Base-by-base conservation (phyloP, 2,329 filamentous ascomycete species). In the Dothistroma pini region DNA sequence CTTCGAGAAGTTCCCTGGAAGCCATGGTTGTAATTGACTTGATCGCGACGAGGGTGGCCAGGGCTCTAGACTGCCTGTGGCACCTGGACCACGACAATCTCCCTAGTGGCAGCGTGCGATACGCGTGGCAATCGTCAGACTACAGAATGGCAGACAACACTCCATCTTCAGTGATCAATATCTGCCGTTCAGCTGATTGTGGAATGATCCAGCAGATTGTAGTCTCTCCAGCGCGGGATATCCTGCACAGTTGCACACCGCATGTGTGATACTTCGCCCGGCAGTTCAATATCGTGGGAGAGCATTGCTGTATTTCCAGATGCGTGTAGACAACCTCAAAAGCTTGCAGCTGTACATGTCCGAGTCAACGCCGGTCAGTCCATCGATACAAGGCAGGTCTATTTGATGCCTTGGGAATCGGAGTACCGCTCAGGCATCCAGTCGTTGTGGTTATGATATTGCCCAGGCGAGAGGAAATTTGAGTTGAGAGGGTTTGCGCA, bases 11-110 rank as follows among this genome's bases (percentile, higher is more conserved):
- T 21, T 3, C 25, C 34, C 51, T 53, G 14, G 31, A 53, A 32
- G 50, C 16, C 50, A 10, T 53, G 50, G 50, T 53, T 53, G 29
- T 53, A 35, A 31, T 35, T 35, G 50, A 21, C 50, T 53, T 35
- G 25, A 21, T 35, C 51, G 14, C 25, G 19, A 35, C 8, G 9
- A 21, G 25, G 51, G 9, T 32, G n/a, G 21, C 25, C 12, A 53
- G 4, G 12, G 51, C 29, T 29, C 14, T 31, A 29, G 5, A 51
- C 22, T 51, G 21, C 12, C 21, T 25, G 48, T 21, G 48, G 25
- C 25, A 51, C 48, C 48, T 51, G 48, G 22, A 51, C 21, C n/a
- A 44, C 41, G 41, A 19, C 8, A 1, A n/a, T 44, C 41, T 19
- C 9, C 14, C 14, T 41, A 41, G 16, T 19, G 41, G 41, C n/a